These are phyloP conservation scores for Stromatinia cepivora DNA, from an alignment of 2,329 filamentous ascomycete species.

Conservation along the genomic window DNA sequence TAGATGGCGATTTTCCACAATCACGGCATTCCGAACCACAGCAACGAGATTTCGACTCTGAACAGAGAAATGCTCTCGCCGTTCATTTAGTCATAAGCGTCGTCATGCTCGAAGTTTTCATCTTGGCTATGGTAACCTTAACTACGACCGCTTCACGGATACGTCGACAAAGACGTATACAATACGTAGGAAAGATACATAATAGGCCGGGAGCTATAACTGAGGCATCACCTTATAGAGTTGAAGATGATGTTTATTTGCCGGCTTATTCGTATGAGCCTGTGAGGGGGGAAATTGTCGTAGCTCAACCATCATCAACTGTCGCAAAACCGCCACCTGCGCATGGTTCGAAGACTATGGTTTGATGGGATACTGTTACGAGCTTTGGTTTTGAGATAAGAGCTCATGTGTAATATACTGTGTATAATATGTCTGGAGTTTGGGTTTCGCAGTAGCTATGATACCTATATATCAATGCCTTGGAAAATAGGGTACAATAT, in stretches of 20 bases:
- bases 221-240: neutral
- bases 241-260: neutral
- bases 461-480: neutral
- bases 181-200: neutral
- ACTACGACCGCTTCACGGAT: neutral
- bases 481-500: neutral
- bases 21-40: neutral
- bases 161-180: neutral
- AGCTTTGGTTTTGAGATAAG: neutral
- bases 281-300: neutral
- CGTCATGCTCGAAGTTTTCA: neutral
- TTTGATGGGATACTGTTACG: neutral
- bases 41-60: neutral
- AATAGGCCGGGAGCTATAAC: neutral
- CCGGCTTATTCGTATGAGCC: conserved; percentile 2
- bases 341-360: conserved; percentile 6
- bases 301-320: neutral
- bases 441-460: neutral
- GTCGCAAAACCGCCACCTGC: neutral
- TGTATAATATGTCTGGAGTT: neutral
- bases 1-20: neutral
- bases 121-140: neutral
- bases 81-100: neutral
- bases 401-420: neutral
- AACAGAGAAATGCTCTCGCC: neutral